Conservation (phyloP, 805 yeast genomes). For the Ogataea dorogensis region DNA sequence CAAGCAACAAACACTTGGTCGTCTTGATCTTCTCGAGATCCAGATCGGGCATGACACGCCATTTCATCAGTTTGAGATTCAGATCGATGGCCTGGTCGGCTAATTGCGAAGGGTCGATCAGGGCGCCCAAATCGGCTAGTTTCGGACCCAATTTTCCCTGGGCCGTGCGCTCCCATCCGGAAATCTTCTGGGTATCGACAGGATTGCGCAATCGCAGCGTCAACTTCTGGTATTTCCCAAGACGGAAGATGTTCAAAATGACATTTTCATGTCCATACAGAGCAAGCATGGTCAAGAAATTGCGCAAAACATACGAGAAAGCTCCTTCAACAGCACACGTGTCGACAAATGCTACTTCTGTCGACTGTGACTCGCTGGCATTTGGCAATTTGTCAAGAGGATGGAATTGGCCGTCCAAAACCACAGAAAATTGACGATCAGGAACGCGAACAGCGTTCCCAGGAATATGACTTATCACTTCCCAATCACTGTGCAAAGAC, state of each 20-base stretch:
- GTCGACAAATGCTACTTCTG: conserved; percentile 23
- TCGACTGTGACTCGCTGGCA: too few species aligned
- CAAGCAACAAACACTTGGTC: conserved; percentile 73
- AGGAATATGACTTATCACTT: conserved; percentile 8
- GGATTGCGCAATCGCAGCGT: conserved; percentile 20
- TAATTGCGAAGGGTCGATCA: conserved; percentile 76
- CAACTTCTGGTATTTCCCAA: conserved; percentile 29
- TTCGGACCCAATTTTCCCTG: conserved; percentile 78
- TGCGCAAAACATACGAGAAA: conserved; percentile 25
- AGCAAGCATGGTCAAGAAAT: conserved; percentile 30
- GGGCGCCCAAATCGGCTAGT: conserved; percentile 73
- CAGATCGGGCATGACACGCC: conserved; percentile 88
- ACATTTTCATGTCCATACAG: conserved; percentile 36
- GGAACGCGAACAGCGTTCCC: conserved; percentile 3
- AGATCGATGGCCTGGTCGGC: conserved; percentile 92
- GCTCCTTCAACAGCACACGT: conserved; percentile 23
- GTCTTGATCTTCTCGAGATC: conserved; percentile 62
- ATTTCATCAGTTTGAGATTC: conserved; percentile 89
- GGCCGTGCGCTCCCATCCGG: conserved; percentile 90
- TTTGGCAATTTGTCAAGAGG: conserved; percentile 13
- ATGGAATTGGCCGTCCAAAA: conserved; percentile 5
- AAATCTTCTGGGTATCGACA: conserved; percentile 39
- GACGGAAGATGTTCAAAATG: conserved; percentile 41
- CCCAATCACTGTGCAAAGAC: conserved; percentile 54
- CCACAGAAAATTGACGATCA: conserved; percentile 19